Evolutionary conservation across 2,329 filamentous ascomycete species (phyloP).

Genomic region (Sarocladiaceae sp.): DNA sequence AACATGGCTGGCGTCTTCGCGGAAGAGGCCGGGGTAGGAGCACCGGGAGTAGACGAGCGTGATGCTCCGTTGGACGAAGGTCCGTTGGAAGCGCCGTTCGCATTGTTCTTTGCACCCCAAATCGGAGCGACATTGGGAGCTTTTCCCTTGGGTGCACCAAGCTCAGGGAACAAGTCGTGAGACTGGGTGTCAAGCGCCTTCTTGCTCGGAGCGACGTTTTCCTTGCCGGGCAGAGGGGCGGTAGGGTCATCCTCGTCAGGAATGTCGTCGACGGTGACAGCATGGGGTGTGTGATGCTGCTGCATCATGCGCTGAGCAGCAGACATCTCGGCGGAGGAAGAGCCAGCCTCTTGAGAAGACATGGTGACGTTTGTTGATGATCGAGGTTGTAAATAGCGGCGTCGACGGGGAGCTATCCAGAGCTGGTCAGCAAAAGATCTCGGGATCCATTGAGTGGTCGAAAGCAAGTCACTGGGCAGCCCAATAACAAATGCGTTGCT

Average conservation of each 20-base stretch:
- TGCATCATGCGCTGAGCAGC: conserved; percentile 60
- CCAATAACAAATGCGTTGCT: not conserved
- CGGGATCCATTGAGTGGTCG: conserved; percentile 1
- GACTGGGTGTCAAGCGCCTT: conserved; percentile 72
- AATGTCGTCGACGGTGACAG: conserved; percentile 74
- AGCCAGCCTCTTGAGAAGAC: conserved; percentile 30
- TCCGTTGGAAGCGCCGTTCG: conserved; percentile 50
- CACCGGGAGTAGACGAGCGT: conserved; percentile 57
- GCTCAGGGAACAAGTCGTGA: conserved; percentile 89
- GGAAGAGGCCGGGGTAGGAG: conserved; percentile 39
- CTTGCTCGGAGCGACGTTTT: conserved; percentile 1
- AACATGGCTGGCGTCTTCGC: conserved; percentile 54
- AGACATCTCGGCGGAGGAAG: conserved; percentile 41
- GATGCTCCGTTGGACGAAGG: conserved; percentile 52
- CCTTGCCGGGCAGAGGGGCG: conserved; percentile 28
- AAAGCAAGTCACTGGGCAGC: not conserved
- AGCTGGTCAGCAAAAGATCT: not conserved
- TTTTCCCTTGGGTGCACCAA: conserved; percentile 69
- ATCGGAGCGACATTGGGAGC: conserved; percentile 59
- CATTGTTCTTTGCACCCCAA: conserved; percentile 70
- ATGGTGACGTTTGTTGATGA: conserved; percentile 27
- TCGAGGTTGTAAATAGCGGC: conserved; percentile 15
- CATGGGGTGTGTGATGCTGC: conserved; percentile 54
- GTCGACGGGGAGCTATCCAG: not conserved
- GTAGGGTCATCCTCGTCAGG: conserved; percentile 70